Conservation (phyloP, 225 moss, liverwort and hornwort genomes). For the Asterella californica region DNA sequence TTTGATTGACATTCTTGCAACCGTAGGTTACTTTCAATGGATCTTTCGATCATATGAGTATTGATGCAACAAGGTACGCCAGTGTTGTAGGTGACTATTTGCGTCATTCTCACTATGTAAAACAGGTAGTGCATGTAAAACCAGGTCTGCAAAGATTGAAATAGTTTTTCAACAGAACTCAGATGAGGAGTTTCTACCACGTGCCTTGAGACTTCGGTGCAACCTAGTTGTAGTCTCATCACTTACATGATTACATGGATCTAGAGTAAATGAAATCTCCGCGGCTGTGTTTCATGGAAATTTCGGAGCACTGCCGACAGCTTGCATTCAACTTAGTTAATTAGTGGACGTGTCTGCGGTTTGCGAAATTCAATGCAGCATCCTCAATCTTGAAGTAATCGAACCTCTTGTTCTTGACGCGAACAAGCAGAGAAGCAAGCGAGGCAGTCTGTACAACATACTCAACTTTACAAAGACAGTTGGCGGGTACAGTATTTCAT, state of each 20-base stretch:
- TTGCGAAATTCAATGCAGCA: constrained; percentile 43
- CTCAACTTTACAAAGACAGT: constrained; percentile 87
- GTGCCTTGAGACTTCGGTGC: neutral
- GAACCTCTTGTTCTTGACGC: constrained; percentile 52
- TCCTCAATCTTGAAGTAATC: constrained; percentile 83
- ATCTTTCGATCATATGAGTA: constrained; percentile 86
- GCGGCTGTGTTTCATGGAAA: neutral
- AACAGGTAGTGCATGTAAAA: neutral
- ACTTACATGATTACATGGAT: neutral
- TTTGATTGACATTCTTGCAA: neutral
- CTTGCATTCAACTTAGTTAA: neutral
- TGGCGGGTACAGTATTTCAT: constrained; percentile 53
- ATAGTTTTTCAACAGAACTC: neutral
- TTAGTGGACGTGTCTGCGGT: neutral
- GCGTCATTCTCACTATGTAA: neutral
- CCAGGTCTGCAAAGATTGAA: neutral
- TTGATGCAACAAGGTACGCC: constrained; percentile 78
- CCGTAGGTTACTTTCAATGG: constrained; percentile 75
- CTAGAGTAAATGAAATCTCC: neutral
- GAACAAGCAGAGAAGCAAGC: constrained; percentile 49
- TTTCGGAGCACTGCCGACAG: neutral
- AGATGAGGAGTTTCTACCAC: neutral
- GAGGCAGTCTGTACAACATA: constrained; percentile 68
- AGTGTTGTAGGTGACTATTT: neutral
- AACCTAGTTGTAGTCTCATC: neutral